These are phyloP conservation scores for Xylaria sp. DNA, from an alignment of 2,329 filamentous ascomycete genomes.

Conservation along the genomic window DNA sequence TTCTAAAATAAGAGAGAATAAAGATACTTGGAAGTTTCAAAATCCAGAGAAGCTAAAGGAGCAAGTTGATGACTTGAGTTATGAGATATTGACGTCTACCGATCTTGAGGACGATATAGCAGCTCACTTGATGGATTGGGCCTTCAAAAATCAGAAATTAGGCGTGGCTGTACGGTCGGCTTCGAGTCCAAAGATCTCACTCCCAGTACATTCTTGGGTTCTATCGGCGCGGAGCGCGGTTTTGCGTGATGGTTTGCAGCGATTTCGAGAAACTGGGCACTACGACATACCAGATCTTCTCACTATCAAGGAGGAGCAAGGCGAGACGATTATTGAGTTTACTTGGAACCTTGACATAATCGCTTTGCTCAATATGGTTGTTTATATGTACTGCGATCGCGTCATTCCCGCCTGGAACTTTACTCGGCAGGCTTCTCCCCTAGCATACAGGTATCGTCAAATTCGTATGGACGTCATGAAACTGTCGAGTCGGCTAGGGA, in stretches of 20 bases:
- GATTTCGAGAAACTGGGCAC: constrained; percentile 65
- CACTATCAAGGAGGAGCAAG: constrained; percentile 63
- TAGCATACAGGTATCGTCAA: constrained; percentile 80
- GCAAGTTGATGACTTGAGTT: constrained; percentile 62
- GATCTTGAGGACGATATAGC: constrained; percentile 73
- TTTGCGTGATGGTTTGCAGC: constrained; percentile 70
- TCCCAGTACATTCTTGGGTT: constrained; percentile 88
- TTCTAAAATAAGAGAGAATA: constrained; percentile 51
- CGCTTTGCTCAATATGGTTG: constrained; percentile 79
- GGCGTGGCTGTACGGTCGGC: constrained; percentile 65
- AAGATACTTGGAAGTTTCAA: constrained; percentile 58
- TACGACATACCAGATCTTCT: constrained; percentile 71
- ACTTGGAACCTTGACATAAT: constrained; percentile 76
- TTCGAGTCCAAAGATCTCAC: constrained; percentile 72
- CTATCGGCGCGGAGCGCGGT: constrained; percentile 78
- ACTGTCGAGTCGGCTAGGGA: constrained; percentile 75
- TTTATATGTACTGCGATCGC: constrained; percentile 84
- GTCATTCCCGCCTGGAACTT: constrained; percentile 90
- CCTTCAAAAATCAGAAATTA: constrained; percentile 54
- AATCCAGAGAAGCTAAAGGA: constrained; percentile 59
- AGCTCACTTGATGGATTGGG: constrained; percentile 59
- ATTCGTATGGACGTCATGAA: constrained; percentile 90
- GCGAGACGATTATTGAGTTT: constrained; percentile 71
- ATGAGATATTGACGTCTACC: constrained; percentile 68
- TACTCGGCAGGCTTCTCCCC: constrained; percentile 70